These are phyloP conservation scores for Peniophora sp. DNA, from an alignment of 1,284 basidiomycete species.

Conservation along the genomic window DNA sequence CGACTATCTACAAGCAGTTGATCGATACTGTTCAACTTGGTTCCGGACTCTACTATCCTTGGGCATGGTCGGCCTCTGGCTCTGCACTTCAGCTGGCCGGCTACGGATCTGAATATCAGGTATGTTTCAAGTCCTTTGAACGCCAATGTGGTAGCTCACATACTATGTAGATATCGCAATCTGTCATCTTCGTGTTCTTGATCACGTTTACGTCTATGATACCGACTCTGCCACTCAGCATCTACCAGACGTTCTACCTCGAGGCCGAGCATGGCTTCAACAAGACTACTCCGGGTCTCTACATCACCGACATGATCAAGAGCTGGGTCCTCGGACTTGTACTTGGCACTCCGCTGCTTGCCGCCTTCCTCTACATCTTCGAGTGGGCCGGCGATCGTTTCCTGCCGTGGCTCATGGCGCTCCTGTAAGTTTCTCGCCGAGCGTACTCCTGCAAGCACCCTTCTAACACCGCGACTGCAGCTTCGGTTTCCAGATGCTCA, in stretches of 20 bases:
- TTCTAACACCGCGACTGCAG: constrained; percentile 28
- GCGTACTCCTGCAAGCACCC: neutral
- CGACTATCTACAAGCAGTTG: constrained; percentile 66
- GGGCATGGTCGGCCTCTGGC: constrained; percentile 67
- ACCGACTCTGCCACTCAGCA: constrained; percentile 65
- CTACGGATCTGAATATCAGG: constrained; percentile 62
- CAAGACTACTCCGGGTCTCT: constrained; percentile 78
- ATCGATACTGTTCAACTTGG: constrained; percentile 70
- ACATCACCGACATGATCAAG: constrained; percentile 77
- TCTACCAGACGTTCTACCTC: constrained; percentile 89
- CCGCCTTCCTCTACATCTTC: constrained; percentile 84
- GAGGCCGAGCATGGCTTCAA: constrained; percentile 97
- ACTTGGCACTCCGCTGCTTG: constrained; percentile 85
- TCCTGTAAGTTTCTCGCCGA: constrained; percentile 45
- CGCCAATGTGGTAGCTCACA: constrained; percentile 2
- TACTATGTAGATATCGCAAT: constrained; percentile 65
- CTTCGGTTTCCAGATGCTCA: constrained; percentile 74
- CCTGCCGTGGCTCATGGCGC: constrained; percentile 84
- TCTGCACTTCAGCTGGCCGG: constrained; percentile 42
- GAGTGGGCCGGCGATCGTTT: constrained; percentile 89
- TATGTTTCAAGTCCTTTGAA: constrained; percentile 22
- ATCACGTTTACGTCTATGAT: constrained; percentile 63
- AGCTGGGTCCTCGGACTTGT: constrained; percentile 66
- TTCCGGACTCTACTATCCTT: constrained; percentile 66
- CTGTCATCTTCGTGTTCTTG: constrained; percentile 70